Evolutionary conservation across 306 rosid species (phyloP).

Genomic region (Malus domestica): DNA sequence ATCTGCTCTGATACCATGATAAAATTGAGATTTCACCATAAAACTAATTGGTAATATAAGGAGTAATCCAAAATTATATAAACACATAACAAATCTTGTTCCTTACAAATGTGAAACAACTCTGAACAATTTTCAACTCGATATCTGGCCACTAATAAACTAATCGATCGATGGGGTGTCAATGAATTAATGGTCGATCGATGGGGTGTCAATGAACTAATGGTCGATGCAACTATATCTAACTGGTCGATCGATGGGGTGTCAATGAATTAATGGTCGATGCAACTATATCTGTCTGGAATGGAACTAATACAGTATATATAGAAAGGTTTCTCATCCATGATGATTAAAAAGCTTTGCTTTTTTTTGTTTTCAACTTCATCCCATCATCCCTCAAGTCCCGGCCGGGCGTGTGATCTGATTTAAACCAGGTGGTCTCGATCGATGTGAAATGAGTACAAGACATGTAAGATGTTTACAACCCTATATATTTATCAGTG

Average conservation of each 20-base stretch:
- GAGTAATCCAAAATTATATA: too few species aligned
- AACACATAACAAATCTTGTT: accelerated
- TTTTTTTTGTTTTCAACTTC: background rate
- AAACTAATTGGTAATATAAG: too few species aligned
- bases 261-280: background rate
- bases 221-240: background rate
- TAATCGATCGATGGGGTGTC: background rate
- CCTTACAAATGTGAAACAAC: too few species aligned
- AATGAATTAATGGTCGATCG: background rate
- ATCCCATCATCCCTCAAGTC: background rate
- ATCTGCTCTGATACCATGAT: too few species aligned
- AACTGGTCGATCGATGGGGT: background rate
- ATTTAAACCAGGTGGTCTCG: background rate
- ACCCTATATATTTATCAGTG: background rate
- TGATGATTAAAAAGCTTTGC: background rate
- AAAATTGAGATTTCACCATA: accelerated
- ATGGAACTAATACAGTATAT: background rate
- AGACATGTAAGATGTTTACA: background rate
- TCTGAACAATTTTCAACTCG: background rate
- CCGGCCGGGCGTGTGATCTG: background rate
- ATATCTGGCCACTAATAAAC: background rate
- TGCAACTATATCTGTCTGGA: background rate
- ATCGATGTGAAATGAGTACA: background rate
- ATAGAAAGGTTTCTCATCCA: background rate
- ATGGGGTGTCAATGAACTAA: too few species aligned